Percentiles rank a stretch among this genome's conserved stretches.
Conservation (phyloP, 306 rosid species). For the Herpetospermum pedunculosum region DNA sequence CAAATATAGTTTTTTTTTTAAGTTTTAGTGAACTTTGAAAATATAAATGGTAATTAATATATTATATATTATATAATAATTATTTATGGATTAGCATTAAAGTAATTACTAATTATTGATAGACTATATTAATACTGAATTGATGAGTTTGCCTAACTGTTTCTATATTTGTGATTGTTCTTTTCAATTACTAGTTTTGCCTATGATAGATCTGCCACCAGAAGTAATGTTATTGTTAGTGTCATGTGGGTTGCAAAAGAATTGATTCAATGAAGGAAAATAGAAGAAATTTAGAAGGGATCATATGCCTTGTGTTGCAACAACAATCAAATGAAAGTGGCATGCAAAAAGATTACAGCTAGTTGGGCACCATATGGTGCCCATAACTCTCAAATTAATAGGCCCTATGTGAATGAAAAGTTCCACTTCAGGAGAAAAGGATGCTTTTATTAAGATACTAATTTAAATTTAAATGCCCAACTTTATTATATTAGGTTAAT, state of each 20-base stretch:
- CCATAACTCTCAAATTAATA: neutral
- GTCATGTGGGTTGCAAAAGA: neutral
- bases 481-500: too few relatives aligned
- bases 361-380: neutral
- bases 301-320: neutral
- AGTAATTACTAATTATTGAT: too few relatives aligned
- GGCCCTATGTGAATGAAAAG: neutral
- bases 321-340: neutral
- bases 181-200: neutral
- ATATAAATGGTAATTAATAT: too few relatives aligned
- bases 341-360: constrained; percentile 5
- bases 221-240: neutral
- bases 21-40: too few relatives aligned
- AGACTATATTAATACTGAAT: too few relatives aligned
- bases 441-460: neutral
- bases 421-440: neutral
- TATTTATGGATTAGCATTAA: too few relatives aligned
- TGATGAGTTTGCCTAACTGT: too few relatives aligned
- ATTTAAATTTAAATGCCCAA: neutral
- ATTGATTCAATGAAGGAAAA: neutral
- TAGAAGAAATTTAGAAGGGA: neutral
- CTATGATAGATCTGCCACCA: neutral
- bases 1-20: too few relatives aligned
- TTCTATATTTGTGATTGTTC: neutral
- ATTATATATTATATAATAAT: too few relatives aligned